Evolutionary conservation across 1,139 yeast species (phyloP).

Genomic region (Nakaseomyces delphensis): DNA sequence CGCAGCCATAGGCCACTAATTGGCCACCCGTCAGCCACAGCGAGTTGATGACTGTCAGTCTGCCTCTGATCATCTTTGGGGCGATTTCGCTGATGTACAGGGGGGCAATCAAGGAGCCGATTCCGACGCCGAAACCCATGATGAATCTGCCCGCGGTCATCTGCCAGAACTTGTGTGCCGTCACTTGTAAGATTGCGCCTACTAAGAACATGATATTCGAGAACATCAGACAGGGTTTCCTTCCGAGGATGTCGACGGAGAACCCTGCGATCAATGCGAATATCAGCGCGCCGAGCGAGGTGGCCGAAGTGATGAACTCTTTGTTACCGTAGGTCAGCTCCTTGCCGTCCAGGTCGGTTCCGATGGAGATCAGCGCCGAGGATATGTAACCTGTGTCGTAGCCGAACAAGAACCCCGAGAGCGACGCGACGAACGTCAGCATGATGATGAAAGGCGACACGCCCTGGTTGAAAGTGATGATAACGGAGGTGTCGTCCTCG

Average conservation of each 20-base stretch:
- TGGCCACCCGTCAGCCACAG: conserved; percentile 72
- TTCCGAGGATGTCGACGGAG: conserved; percentile 70
- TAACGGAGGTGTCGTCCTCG: conserved; percentile 36
- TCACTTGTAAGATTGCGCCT: conserved; percentile 79
- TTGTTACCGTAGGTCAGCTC: conserved; percentile 63
- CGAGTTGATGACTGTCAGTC: conserved; percentile 52
- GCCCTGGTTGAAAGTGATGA: conserved; percentile 37
- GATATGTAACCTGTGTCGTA: conserved; percentile 95
- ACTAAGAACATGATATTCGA: conserved; percentile 71
- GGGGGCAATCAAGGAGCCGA: conserved; percentile 86
- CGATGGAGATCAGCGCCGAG: conserved; percentile 78
- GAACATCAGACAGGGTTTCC: conserved; percentile 70
- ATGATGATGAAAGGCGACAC: conserved; percentile 59
- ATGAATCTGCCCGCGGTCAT: conserved; percentile 87
- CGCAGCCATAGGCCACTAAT: conserved; percentile 81
- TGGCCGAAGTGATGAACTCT: conserved; percentile 89
- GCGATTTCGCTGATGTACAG: conserved; percentile 86
- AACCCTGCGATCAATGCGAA: conserved; percentile 73
- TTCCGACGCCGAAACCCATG: conserved; percentile 94
- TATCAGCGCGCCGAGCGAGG: conserved; percentile 82
- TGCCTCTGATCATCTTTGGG: conserved; percentile 84
- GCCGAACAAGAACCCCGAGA: conserved; percentile 94
- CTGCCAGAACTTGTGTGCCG: conserved; percentile 73
- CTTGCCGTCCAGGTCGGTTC: conserved; percentile 55
- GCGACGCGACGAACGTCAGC: conserved; percentile 71